These are phyloP conservation scores for Phytopythium ostracodes DNA, from an alignment of 352 stramenopile genomes.

Conservation along the genomic window DNA sequence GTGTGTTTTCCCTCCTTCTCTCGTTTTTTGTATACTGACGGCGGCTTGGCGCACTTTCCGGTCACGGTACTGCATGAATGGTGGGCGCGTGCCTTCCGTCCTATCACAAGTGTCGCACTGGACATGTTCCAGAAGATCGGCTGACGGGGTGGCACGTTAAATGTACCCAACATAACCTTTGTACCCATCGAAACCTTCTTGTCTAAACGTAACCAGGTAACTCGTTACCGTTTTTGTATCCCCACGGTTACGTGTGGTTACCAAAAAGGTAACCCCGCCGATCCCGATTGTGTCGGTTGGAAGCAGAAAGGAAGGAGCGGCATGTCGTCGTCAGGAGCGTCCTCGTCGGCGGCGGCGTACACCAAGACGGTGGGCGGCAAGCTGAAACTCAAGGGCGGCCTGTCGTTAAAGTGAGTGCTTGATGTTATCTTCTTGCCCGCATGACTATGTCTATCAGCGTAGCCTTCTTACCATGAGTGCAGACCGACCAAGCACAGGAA, in stretches of 20 bases:
- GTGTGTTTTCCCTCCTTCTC: not conserved
- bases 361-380: conserved; percentile 72
- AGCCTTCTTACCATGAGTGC: not conserved
- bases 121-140: not conserved
- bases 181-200: not conserved
- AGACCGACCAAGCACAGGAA: conserved; percentile 35
- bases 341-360: conserved; percentile 27
- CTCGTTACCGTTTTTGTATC: no score
- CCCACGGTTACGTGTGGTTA: not conserved
- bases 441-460: not conserved
- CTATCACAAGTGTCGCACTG: not conserved
- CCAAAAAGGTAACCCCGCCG: no score
- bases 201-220: no score
- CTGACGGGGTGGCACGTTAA: not conserved
- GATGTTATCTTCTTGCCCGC: not conserved
- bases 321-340: not conserved
- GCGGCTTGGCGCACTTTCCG: no score
- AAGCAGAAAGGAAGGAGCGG: not conserved
- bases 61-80: not conserved
- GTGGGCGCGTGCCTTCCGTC: conserved; percentile 3
- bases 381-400: conserved; percentile 74
- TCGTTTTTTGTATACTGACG: not conserved
- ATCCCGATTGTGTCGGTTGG: not conserved
- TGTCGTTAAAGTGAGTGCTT: conserved; percentile 80
- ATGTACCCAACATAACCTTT: no score